Base-by-base conservation (phyloP, 495 filamentous ascomycete species). In the Hypoxylon rickii region DNA sequence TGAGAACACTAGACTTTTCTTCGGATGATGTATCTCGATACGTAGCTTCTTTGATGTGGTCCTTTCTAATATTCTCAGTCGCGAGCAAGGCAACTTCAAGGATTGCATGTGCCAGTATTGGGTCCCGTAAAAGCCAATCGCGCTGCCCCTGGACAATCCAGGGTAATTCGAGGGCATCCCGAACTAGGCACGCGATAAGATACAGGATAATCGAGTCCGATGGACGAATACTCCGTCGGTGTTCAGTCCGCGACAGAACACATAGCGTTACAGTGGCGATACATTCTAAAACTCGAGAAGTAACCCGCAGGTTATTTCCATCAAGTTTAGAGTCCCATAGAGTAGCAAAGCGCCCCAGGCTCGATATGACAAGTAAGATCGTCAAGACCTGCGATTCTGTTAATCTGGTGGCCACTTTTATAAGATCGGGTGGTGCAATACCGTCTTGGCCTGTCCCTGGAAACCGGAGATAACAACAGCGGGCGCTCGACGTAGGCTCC, bases 151-250 rank as follows among this genome's bases (percentile, higher is more conserved):
- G 65, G 7, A 78, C 46, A 0, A 67, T 53, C 7, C 2, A 70
- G 53, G 11, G 75, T 74, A 44, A 72, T 73, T 10, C 79, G 22
- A 67, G 16, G 19, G 64, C 61, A 66, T 83, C 79, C 31, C 83
- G 76, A 17, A 84, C 53, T 13, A 83, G 37, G 11, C 77, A 78
- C 47, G 77, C 65, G 43, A 81, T 64, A 2, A 87, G 72, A 59
- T 84, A 87, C 8, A 79, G 51, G 29, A 49, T 45, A 12, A 50
- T 36, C 12, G 34, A 15, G n/a, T 43, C 21, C 0, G 57, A 55
- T 19, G 50, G 57, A 3, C 19, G 39, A 16, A 46, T 32, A 16
- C 33, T 54, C 16, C 51, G 44, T 1, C 34, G 51, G 29, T 54
- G 51, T 12, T 61, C 44, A n/a, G 45, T n/a, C 22, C 39, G 41